These are phyloP conservation scores for Penicillium brevicompactum DNA, from an alignment of 2,329 filamentous ascomycete genomes.

Conservation along the genomic window DNA sequence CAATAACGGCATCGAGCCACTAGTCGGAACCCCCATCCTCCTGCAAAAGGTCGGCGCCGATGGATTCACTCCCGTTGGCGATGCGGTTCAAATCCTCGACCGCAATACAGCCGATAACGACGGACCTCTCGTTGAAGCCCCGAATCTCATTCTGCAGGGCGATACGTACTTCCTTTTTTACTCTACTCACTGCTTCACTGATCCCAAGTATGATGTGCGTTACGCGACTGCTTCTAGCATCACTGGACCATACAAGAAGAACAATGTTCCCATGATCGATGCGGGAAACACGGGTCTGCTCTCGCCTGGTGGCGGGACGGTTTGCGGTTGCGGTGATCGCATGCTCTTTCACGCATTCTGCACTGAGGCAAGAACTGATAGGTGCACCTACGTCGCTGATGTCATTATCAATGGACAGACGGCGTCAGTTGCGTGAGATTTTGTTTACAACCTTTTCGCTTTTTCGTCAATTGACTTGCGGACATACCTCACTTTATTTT, in stretches of 20 bases:
- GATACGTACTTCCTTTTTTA: constrained; percentile 64
- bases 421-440: constrained; percentile 19
- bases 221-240: constrained; percentile 55
- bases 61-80: constrained; percentile 57
- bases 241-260: constrained; percentile 42
- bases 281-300: constrained; percentile 33
- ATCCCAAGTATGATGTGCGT: constrained; percentile 59
- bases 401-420: constrained; percentile 22
- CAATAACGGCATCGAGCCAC: constrained; percentile 45
- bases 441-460: background rate
- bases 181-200: constrained; percentile 61
- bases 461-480: background rate
- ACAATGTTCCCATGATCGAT: constrained; percentile 35
- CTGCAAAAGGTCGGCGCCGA: constrained; percentile 45
- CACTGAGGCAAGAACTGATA: constrained; percentile 14
- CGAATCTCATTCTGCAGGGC: constrained; percentile 50
- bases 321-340: constrained; percentile 32
- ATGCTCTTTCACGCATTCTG: constrained; percentile 40
- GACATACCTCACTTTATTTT: background rate
- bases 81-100: constrained; percentile 60
- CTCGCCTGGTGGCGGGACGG: constrained; percentile 37
- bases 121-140: constrained; percentile 65
- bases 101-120: constrained; percentile 59
- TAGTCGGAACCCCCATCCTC: constrained; percentile 43
- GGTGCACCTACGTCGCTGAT: constrained; percentile 36